Percentiles rank a stretch among this genome's conserved stretches.
phyloP scores from a whole-genome alignment of 2,329 filamentous ascomycete species.

The Penicillium concentricum region DNA sequence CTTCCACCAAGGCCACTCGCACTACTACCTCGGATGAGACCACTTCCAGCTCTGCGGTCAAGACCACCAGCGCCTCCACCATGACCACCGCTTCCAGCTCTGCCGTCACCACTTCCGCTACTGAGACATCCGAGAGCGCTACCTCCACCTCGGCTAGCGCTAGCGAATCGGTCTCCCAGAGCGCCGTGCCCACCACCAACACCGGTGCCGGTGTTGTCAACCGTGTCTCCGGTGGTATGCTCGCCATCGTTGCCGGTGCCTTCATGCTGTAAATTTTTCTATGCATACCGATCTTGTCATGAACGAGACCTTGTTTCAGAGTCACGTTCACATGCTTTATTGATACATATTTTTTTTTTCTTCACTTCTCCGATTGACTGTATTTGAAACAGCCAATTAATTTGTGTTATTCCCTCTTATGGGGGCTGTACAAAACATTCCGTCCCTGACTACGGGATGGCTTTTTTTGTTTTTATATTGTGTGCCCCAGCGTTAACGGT shows the following conservation, averaged over 20 bases:
- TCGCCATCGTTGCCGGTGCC: constrained; percentile 36
- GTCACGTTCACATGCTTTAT: constrained; percentile 2
- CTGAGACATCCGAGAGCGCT: constrained; percentile 21
- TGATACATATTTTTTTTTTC: not conserved
- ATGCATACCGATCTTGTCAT: not conserved
- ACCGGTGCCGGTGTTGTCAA: constrained; percentile 31
- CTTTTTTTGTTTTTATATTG: not conserved
- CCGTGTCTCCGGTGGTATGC: constrained; percentile 36
- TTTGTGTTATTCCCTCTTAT: not conserved
- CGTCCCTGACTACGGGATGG: not conserved
- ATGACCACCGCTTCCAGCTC: constrained; percentile 23
- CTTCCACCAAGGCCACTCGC: constrained; percentile 17
- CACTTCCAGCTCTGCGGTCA: constrained; percentile 17
- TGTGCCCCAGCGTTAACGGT: not conserved
- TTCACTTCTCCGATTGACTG: not conserved
- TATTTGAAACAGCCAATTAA: constrained; percentile 1
- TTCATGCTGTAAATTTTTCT: constrained; percentile 33
- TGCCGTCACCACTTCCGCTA: constrained; percentile 14
- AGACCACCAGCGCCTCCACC: constrained; percentile 16
- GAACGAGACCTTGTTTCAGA: not conserved
- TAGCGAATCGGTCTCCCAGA: constrained; percentile 13
- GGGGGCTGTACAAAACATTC: constrained; percentile 1
- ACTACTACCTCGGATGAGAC: constrained; percentile 20
- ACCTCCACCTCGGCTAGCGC: constrained; percentile 9
- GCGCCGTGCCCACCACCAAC: constrained; percentile 31